Evolutionary conservation across 2,329 filamentous ascomycete genomes (phyloP).

Genomic region (Lachnellula cervina): DNA sequence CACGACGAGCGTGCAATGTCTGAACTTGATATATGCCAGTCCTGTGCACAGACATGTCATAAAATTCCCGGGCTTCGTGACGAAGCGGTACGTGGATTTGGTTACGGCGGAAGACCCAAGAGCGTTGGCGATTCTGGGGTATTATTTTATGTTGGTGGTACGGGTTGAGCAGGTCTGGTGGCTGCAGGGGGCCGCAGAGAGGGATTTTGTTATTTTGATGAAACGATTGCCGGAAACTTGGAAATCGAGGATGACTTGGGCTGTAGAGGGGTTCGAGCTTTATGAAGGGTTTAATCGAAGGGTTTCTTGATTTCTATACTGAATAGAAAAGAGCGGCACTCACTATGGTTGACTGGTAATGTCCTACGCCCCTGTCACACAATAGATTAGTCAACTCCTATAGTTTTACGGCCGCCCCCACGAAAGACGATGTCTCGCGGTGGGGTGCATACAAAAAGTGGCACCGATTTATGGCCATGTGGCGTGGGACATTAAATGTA

Average conservation of each 20-base stretch:
- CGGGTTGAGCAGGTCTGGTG: constrained; percentile 61
- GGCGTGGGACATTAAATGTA: too few relatives aligned
- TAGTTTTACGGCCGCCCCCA: too few relatives aligned
- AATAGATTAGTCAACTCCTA: too few relatives aligned
- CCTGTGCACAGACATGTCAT: constrained; percentile 52
- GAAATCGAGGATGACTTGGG: constrained; percentile 19
- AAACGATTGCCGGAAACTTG: constrained; percentile 16
- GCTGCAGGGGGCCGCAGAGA: constrained; percentile 58
- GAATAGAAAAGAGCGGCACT: too few relatives aligned
- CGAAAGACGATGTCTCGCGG: too few relatives aligned
- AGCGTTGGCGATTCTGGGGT: constrained; percentile 58
- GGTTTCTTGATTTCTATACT: too few relatives aligned
- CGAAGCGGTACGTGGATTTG: constrained; percentile 52
- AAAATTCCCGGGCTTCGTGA: constrained; percentile 59
- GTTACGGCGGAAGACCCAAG: constrained; percentile 54
- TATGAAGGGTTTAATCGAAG: not conserved
- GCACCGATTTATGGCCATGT: too few relatives aligned
- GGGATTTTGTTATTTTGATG: constrained; percentile 52
- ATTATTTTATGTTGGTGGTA: constrained; percentile 64
- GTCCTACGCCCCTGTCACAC: too few relatives aligned
- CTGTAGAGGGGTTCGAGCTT: constrained; percentile 5
- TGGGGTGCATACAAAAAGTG: too few relatives aligned
- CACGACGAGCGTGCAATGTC: constrained; percentile 53
- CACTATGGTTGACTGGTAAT: too few relatives aligned
- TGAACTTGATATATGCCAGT: constrained; percentile 58